These are phyloP conservation scores for Caryopteris hybrid DNA, from an alignment of 305 asterid genomes.

Conservation along the genomic window DNA sequence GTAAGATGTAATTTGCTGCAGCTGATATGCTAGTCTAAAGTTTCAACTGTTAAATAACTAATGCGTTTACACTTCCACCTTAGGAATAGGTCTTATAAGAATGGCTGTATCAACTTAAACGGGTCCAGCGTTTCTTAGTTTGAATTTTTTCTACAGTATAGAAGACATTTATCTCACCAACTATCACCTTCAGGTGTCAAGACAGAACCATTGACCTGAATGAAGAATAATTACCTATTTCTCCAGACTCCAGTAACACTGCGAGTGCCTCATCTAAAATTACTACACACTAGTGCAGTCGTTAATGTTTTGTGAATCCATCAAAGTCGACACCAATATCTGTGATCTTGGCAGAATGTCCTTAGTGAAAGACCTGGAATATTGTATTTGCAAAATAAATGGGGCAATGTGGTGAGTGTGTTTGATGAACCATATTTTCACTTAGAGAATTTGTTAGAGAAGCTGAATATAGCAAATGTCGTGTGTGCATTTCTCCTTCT, in stretches of 20 bases:
- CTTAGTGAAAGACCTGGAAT: not conserved
- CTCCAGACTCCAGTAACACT: slow-evolving; percentile 12
- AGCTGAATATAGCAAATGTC: not conserved
- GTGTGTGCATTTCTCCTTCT: not conserved
- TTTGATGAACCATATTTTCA: not conserved
- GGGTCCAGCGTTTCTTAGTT: not conserved
- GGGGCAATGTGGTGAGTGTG: not conserved
- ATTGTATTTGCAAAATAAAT: not conserved
- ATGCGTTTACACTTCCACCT: slow-evolving; percentile 15
- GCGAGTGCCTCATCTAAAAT: slow-evolving; percentile 6
- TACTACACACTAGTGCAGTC: not conserved
- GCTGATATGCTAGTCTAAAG: slow-evolving; percentile 8
- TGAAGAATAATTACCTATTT: slow-evolving; percentile 4
- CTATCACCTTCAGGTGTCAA: slow-evolving; percentile 7
- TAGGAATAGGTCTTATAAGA: not conserved
- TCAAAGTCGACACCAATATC: not conserved
- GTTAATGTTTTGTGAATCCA: not conserved
- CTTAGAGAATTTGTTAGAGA: not conserved
- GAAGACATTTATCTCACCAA: slow-evolving; percentile 1
- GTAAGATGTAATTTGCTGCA: slow-evolving; percentile 8
- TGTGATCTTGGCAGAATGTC: not conserved
- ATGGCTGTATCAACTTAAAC: slow-evolving; percentile 8
- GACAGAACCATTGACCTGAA: slow-evolving; percentile 7
- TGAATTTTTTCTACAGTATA: not conserved
- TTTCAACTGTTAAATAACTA: not conserved